These are phyloP conservation scores for Epichloe baconii DNA, from an alignment of 2,329 filamentous ascomycete genomes.

Conservation along the genomic window DNA sequence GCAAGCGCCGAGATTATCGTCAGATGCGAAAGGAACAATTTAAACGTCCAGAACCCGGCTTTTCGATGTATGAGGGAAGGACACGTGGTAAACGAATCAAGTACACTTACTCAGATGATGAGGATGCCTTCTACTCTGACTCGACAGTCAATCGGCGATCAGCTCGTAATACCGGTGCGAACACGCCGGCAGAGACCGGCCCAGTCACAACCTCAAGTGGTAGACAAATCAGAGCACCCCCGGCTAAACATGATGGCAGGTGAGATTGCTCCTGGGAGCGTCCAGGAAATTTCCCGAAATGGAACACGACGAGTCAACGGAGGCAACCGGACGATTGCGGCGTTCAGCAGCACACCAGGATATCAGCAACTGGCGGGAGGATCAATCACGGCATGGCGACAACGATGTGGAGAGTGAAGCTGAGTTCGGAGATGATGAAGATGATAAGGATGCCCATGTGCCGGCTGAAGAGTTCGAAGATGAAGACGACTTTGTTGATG, in stretches of 20 bases:
- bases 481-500: slow-evolving; percentile 45
- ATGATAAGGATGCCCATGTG: slow-evolving; percentile 54
- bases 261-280: slow-evolving; percentile 32
- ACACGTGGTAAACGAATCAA: slow-evolving; percentile 93
- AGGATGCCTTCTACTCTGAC: slow-evolving; percentile 56
- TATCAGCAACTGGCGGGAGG: slow-evolving; percentile 34
- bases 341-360: slow-evolving; percentile 35
- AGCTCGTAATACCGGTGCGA: slow-evolving; percentile 58
- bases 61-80: slow-evolving; percentile 89
- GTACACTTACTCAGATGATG: slow-evolving; percentile 90
- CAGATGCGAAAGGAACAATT: slow-evolving; percentile 77
- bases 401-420: slow-evolving; percentile 58
- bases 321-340: slow-evolving; percentile 34
- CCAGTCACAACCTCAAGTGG: slow-evolving; percentile 70
- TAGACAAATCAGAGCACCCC: slow-evolving; percentile 62
- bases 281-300: slow-evolving; percentile 29
- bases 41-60: slow-evolving; percentile 72
- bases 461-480: slow-evolving; percentile 44
- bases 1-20: slow-evolving; percentile 83
- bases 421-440: slow-evolving; percentile 63
- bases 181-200: slow-evolving; percentile 56
- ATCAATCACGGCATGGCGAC: slow-evolving; percentile 28
- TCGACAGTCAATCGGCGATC: slow-evolving; percentile 51
- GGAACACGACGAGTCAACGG: slow-evolving; percentile 27
- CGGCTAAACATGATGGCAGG: slow-evolving; percentile 50